Percentiles rank a stretch among this genome's conserved stretches.
These are phyloP conservation scores for Pelargonium cotyledonis DNA, from an alignment of 441 rosid genomes.

Conservation along the genomic window DNA sequence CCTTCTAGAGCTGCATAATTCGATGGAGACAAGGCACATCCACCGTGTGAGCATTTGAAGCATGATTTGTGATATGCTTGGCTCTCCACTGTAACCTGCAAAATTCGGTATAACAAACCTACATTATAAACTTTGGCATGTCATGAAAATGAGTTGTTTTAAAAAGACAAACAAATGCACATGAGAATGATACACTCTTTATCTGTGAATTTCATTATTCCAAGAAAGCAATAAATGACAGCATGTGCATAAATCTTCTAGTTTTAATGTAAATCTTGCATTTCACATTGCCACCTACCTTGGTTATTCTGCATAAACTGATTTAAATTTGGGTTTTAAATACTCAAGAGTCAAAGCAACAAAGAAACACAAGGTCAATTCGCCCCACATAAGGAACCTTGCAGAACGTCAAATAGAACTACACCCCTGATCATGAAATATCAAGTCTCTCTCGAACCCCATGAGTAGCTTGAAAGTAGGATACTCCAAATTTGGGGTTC, in stretches of 20 bases:
- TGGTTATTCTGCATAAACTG: not conserved
- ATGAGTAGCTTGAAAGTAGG: too few species aligned
- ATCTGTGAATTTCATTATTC: not conserved
- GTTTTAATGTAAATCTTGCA: not conserved
- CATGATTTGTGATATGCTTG: slow-evolving; percentile 91
- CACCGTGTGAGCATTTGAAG: slow-evolving; percentile 94
- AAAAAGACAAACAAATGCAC: not conserved
- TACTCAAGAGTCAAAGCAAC: not conserved
- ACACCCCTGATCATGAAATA: not conserved
- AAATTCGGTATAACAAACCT: not conserved
- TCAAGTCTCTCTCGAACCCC: too few species aligned
- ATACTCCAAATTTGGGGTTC: too few species aligned
- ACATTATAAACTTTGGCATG: not conserved
- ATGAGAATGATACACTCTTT: too few species aligned
- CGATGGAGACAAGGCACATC: slow-evolving; percentile 81
- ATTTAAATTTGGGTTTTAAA: not conserved
- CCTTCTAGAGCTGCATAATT: slow-evolving; percentile 96
- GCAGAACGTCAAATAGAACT: not conserved
- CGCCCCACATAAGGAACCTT: not conserved
- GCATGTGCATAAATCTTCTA: not conserved
- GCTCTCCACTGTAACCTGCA: slow-evolving; percentile 83
- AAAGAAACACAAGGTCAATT: not conserved
- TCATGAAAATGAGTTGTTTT: not conserved
- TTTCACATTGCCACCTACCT: not conserved
- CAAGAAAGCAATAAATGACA: not conserved